A percentile compares a stretch with the other conserved stretches of the same genome.
Conservation (phyloP, 345 rosid genomes). For the Salix viminalis region DNA sequence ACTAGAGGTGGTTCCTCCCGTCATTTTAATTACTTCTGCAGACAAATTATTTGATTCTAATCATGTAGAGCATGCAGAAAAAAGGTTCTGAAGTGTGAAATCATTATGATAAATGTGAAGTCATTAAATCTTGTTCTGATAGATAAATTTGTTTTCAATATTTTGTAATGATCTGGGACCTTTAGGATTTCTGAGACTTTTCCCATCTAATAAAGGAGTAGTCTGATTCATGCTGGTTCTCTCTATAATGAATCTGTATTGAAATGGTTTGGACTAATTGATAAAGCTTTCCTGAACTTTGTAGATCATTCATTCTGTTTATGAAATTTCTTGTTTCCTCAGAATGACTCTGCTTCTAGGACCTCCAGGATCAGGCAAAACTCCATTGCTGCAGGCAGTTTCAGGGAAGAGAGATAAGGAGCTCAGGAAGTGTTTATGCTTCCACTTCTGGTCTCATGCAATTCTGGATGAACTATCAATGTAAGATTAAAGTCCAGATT, state of each 20-base stretch:
- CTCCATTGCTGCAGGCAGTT: slow-evolving; percentile 49
- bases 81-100: not conserved
- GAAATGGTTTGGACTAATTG: not conserved
- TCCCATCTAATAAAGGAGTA: slow-evolving; percentile 45
- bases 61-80: not conserved
- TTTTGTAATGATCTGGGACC: slow-evolving; percentile 29
- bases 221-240: not conserved
- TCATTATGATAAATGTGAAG: not conserved
- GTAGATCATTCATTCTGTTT: not conserved
- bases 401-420: slow-evolving; percentile 34
- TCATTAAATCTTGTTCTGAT: not conserved
- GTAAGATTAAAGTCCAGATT: not conserved
- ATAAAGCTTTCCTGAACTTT: not conserved
- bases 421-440: slow-evolving; percentile 38
- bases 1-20: slow-evolving; percentile 31
- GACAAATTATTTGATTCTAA: not conserved
- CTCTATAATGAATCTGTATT: not conserved
- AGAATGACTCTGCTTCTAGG: slow-evolving; percentile 63
- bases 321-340: not conserved
- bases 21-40: not conserved
- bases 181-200: slow-evolving; percentile 33
- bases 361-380: slow-evolving; percentile 62
- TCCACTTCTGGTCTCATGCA: not conserved
- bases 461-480: not conserved
- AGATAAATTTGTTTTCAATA: not conserved